A percentile compares a stretch with the other conserved stretches of the same genome.
Conservation (phyloP, 805 yeast genomes). For the Lipomyces starkeyi region DNA sequence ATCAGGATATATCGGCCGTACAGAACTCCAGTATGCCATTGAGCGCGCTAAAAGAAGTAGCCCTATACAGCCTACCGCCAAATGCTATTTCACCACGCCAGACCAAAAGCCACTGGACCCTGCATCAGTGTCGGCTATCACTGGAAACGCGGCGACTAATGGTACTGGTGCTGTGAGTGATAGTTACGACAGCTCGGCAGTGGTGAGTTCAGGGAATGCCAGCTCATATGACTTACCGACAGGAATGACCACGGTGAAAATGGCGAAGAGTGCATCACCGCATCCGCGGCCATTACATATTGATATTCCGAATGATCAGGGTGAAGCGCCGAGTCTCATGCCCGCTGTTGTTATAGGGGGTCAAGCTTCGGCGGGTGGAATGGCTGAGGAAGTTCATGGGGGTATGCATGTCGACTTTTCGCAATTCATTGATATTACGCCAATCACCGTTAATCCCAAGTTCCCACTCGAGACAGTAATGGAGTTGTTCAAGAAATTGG, state of each 20-base stretch:
- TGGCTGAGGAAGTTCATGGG: slow-evolving; percentile 32
- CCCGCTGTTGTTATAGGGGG: background rate
- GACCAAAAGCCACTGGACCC: slow-evolving; percentile 24
- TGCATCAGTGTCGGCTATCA: background rate
- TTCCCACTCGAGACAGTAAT: slow-evolving; percentile 65
- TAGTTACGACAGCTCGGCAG: background rate
- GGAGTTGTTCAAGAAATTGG: slow-evolving; percentile 75
- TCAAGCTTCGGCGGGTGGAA: slow-evolving; percentile 11
- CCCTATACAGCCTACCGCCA: slow-evolving; percentile 6
- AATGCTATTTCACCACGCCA: slow-evolving; percentile 35
- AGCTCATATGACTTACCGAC: background rate
- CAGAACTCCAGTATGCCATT: slow-evolving; percentile 40
- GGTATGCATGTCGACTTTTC: slow-evolving; percentile 29
- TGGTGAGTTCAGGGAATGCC: background rate
- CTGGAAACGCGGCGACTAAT: background rate
- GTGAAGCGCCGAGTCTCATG: slow-evolving; percentile 4
- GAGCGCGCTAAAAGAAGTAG: slow-evolving; percentile 19
- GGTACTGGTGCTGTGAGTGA: background rate
- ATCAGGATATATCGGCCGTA: slow-evolving; percentile 46
- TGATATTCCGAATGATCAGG: slow-evolving; percentile 1
- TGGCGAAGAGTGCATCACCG: background rate
- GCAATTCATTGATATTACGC: slow-evolving; percentile 57
- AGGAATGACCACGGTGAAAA: background rate
- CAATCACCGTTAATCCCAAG: slow-evolving; percentile 61
- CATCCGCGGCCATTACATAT: slow-evolving; percentile 5